Conservation (phyloP, 2,329 filamentous ascomycete species). For the Ophiostoma ulmi region DNA sequence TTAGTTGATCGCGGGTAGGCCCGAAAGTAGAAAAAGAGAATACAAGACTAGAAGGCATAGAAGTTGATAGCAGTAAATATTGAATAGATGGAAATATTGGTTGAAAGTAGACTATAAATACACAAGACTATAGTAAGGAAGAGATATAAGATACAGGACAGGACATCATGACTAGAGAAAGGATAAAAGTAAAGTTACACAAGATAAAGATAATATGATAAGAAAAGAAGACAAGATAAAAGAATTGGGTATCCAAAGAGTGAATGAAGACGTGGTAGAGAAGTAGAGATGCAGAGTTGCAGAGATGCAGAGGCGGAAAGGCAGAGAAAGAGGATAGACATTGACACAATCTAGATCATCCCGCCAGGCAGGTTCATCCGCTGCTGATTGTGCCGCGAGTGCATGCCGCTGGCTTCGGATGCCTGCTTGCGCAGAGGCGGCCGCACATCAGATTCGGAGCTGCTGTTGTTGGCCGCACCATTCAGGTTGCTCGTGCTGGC, state of each 20-base stretch:
- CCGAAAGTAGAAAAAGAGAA: background rate
- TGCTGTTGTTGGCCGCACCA: slow-evolving; percentile 26
- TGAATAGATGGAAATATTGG: background rate
- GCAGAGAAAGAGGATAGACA: background rate
- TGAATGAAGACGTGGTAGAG: background rate
- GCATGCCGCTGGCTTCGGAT: slow-evolving; percentile 37
- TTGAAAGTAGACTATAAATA: background rate
- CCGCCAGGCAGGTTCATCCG: slow-evolving; percentile 34
- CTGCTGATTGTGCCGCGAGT: slow-evolving; percentile 25
- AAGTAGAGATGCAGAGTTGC: background rate
- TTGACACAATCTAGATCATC: slow-evolving; percentile 33
- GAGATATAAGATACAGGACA: background rate
- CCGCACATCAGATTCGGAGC: slow-evolving; percentile 41
- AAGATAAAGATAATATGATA: slow-evolving; percentile 19
- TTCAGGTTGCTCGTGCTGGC: slow-evolving; percentile 20
- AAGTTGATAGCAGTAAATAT: background rate
- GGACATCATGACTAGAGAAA: background rate
- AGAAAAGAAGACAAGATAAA: slow-evolving; percentile 17
- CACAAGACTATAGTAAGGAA: background rate
- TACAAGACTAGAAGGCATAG: background rate
- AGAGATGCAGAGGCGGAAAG: background rate
- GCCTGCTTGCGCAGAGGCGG: slow-evolving; percentile 42
- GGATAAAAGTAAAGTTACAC: slow-evolving; percentile 22
- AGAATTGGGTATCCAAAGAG: background rate
- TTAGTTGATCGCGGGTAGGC: slow-evolving; percentile 1